Base-by-base conservation (phyloP, 2,329 filamentous ascomycete genomes). In the Blastomyces gilchristii region DNA sequence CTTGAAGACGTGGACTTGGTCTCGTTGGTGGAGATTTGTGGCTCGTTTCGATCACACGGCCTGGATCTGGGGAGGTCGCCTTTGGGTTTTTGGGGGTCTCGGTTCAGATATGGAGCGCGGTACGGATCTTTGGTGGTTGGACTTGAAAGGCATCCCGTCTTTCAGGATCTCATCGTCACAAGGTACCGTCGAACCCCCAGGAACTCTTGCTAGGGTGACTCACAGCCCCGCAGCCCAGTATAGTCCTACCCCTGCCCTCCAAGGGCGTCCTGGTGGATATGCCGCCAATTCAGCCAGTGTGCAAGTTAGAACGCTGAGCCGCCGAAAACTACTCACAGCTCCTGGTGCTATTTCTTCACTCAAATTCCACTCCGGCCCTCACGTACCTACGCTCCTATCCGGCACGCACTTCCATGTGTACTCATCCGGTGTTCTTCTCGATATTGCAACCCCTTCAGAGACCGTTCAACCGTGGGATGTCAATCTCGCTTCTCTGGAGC, bases 1-100 rank as follows among this genome's bases (percentile, higher is more conserved):
- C 73, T 81, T 99, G 57, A 97, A 96, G 79, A 97, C 94, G 1
- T 97, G 91, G 82, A 96, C 92, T 0, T 99, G 94, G 94, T 97
- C 93, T 63, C 87, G 91, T 63, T 87, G 91, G 50, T 99, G 94
- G 94, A 89, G 88, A 65, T 99, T 99, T 73, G 92, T 97, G 34
- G 87, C 90, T 58, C 86, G 94, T 49, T 99, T 96, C 72, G 94
- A 99, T 70, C 94, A 99, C 73, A 91, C 91, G 18, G 91, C 90
- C 61, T 97, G 93, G 82, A 88, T 99, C 64, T 97, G 92, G 83
- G 87, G 88, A 62, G 92, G 94, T 66, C 86, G 91, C 53, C 87
- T 99, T 43, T 99, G 93, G 93, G 91, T 97, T 7, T 97, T 96
- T 75, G 94, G 94, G 49, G 94, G 94, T 1, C 82, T 99, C 59